A percentile compares a stretch with the other conserved stretches of the same genome.
Evolutionary conservation across 148 eudicot species (phyloP).

Genomic region (Camellia granthamiana): DNA sequence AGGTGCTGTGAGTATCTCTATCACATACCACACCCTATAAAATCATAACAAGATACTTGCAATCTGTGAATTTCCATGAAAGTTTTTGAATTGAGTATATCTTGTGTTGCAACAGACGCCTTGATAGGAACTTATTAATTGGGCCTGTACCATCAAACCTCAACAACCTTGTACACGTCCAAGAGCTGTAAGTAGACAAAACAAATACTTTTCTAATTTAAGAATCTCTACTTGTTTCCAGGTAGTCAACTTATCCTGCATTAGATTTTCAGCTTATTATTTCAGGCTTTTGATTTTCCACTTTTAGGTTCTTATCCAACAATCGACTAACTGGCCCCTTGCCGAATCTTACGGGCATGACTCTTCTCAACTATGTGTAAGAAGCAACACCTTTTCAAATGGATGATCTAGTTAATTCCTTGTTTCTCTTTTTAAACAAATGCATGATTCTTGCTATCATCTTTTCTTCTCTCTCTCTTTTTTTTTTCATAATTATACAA

Average conservation of each 20-base stretch:
- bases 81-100: neutral
- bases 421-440: neutral
- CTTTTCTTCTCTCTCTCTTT: too few relatives aligned
- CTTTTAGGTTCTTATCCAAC: conserved; percentile 6
- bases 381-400: neutral
- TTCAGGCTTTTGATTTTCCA: conserved; percentile 1
- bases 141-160: conserved; percentile 61
- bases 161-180: conserved; percentile 49
- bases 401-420: neutral
- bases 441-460: neutral
- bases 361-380: conserved; percentile 18
- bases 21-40: neutral
- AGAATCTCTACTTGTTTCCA: neutral
- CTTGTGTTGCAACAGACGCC: too few relatives aligned
- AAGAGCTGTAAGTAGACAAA: conserved; percentile 47
- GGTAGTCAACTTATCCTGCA: neutral
- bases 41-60: neutral
- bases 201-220: neutral
- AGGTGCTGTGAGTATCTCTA: conserved; percentile 64
- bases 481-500: too few relatives aligned
- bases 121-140: too few relatives aligned
- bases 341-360: conserved; percentile 46
- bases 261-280: conserved; percentile 3
- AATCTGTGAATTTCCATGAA: neutral
- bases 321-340: conserved; percentile 51